Conservation (phyloP, 148 eudicot species). For the Vaccinium darrowii region DNA sequence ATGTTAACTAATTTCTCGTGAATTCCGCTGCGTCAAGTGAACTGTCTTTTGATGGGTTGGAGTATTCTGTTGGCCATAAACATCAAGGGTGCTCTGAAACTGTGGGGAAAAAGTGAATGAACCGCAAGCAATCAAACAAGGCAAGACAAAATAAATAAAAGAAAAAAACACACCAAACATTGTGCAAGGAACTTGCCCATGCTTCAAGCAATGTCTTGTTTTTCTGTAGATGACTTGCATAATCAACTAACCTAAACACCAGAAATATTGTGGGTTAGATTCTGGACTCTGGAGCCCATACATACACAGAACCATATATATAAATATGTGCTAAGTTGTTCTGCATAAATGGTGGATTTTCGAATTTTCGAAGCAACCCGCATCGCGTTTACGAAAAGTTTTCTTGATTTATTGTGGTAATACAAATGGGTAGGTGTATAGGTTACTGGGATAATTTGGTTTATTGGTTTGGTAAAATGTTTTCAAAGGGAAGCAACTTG, state of each 20-base stretch:
- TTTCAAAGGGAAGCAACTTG: constrained; percentile 17
- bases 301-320: no score
- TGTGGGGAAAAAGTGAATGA: neutral
- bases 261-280: neutral
- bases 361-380: neutral
- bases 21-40: no score
- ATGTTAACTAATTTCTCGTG: no score
- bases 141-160: no score
- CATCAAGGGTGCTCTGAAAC: neutral
- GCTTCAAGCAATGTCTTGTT: constrained; percentile 16
- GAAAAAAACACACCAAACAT: neutral
- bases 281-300: neutral
- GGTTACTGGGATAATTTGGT: neutral
- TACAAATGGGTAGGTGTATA: neutral
- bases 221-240: neutral
- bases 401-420: neutral
- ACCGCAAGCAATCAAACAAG: neutral
- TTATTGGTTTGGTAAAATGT: constrained; percentile 3
- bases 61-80: neutral
- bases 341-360: neutral
- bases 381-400: neutral
- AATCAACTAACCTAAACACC: neutral
- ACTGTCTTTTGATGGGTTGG: neutral
- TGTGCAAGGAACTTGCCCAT: constrained; percentile 11
- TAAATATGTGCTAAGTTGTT: no score